Percentiles rank a stretch among this genome's conserved stretches.
Conservation (phyloP, 345 rosid genomes). For the Citrus mangshanensis region DNA sequence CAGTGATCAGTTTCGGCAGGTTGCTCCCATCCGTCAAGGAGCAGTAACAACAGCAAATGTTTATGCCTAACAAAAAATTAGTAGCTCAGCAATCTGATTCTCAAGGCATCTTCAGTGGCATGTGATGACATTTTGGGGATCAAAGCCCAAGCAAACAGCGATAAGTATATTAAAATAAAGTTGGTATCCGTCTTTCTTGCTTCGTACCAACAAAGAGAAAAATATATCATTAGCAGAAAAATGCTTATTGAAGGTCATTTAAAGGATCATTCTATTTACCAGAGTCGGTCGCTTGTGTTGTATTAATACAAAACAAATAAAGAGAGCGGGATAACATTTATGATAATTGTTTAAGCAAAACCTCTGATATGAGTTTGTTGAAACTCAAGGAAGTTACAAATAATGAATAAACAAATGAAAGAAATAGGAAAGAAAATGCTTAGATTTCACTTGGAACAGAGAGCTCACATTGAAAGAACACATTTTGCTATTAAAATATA, state of each 20-base stretch:
- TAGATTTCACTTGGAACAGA: background rate
- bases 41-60: constrained; percentile 6
- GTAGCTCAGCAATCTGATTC: background rate
- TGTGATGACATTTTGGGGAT: background rate
- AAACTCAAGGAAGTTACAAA: background rate
- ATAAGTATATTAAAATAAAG: background rate
- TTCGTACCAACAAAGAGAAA: too few relatives aligned
- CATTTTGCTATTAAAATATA: constrained; percentile 11
- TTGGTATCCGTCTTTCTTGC: background rate
- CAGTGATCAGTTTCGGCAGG: constrained; percentile 15
- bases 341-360: too few relatives aligned
- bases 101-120: background rate
- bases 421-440: background rate
- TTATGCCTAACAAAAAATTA: background rate
- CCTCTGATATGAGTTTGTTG: too few relatives aligned
- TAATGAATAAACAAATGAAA: background rate
- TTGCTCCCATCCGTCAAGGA: constrained; percentile 1
- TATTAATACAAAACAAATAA: background rate
- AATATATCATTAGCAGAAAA: background rate
- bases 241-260: background rate
- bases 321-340: too few relatives aligned
- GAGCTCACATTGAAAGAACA: constrained; percentile 16
- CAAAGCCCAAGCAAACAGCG: background rate
- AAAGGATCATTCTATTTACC: background rate
- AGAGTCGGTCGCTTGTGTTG: background rate